Conservation (phyloP, 1,139 yeast species). For the Geotrichum carabidarum region DNA sequence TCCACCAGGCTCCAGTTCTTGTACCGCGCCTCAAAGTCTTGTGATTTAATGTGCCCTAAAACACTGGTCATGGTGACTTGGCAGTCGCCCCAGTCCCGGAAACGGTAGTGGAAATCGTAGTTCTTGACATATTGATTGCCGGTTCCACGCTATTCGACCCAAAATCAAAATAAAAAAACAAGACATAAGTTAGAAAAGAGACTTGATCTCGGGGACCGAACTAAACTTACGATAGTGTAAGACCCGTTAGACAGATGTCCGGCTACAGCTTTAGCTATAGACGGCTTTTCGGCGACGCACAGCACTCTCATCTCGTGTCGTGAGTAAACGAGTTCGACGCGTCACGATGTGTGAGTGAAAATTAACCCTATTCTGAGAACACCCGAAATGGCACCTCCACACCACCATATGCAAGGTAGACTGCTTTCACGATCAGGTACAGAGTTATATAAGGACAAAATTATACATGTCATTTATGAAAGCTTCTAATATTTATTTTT, state of each 20-base stretch:
- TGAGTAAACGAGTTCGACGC: too few species aligned
- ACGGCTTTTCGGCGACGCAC: slow-evolving; percentile 96
- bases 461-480: too few species aligned
- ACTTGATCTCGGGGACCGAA: background rate
- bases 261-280: slow-evolving; percentile 86
- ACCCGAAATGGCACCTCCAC: too few species aligned
- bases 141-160: slow-evolving; percentile 42
- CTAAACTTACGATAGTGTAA: slow-evolving; percentile 31
- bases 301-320: slow-evolving; percentile 52
- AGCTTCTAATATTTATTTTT: background rate
- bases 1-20: slow-evolving; percentile 59
- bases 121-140: slow-evolving; percentile 65
- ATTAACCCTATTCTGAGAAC: too few species aligned
- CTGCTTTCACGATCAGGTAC: too few species aligned
- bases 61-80: slow-evolving; percentile 90
- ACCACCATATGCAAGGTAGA: too few species aligned
- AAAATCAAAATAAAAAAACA: background rate
- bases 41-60: slow-evolving; percentile 68
- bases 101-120: slow-evolving; percentile 68
- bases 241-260: slow-evolving; percentile 70
- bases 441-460: too few species aligned
- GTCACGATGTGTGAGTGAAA: too few species aligned
- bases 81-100: slow-evolving; percentile 59
- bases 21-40: slow-evolving; percentile 58
- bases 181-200: background rate